Evolutionary conservation across 192 early-diverging fungal species (phyloP), one percentile per base, ranked within the genome.

Genomic region (Linnemannia zychae): DNA sequence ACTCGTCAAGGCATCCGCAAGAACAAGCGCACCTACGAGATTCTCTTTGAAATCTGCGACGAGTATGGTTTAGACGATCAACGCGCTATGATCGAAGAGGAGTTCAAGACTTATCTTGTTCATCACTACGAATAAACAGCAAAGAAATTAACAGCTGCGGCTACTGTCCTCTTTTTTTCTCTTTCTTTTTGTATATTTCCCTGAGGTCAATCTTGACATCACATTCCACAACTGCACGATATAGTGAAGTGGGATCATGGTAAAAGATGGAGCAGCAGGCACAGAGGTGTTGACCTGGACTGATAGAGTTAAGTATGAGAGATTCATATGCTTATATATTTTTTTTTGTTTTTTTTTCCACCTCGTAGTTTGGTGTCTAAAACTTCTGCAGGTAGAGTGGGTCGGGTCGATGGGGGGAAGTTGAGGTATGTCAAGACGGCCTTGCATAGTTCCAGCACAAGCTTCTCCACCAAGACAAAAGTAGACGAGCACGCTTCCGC

Each of bases 21-120:
- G 78, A 85, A 76, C 52, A 44, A 75, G 7, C 77, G 76, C 49
- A 66, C 83, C 18, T 85, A 67, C 46, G 83, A 85, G 28, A 85
- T 79, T 53, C 68, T 46, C 18, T 40, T 85, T 4, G 83, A 85
- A 20, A 67, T 74, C 15, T 85, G 83, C 66, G 74, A 85, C 67
- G 79, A 79, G 77, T 79, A 66, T 72, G 74, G 49, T 15, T 22
- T 79, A 15, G 28, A 78, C 34, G 67, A 75, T 9, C 74, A 57
- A 1, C 53, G 52, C 5, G 15, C 31, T 3, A 48, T 63, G 33
- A 72, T 85, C 16, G 78, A 85, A 53, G 60, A 76, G 18, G 74
- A 85, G 44, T 71, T 79, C 15, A 79, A 79, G 36, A 24, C 15
- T 0, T 85, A 53, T 17, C 69, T 85, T 15, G 72, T 63, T 4